These are phyloP conservation scores for Asterionellopsis glacialis DNA, from an alignment of 108 stramenopile genomes.

Conservation along the genomic window DNA sequence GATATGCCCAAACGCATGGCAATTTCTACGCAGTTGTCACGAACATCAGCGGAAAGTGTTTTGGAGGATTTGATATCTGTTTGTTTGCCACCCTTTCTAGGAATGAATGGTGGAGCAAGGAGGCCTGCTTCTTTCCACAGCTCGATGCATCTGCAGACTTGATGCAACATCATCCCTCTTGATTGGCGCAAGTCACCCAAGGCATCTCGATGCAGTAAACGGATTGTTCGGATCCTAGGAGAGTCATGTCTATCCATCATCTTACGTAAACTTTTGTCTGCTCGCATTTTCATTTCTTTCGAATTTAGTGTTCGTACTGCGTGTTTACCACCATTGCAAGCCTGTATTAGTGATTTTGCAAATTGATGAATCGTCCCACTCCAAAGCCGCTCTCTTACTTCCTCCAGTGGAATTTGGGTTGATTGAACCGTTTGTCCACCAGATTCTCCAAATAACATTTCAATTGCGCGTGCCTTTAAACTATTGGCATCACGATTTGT, in stretches of 20 bases:
- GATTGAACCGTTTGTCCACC: background rate
- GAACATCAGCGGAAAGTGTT: too few species aligned
- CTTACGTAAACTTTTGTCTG: conserved; percentile 19
- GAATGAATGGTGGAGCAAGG: conserved; percentile 20
- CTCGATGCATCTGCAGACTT: conserved; percentile 51
- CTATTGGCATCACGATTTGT: conserved; percentile 44
- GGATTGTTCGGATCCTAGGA: background rate
- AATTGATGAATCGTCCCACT: conserved; percentile 50
- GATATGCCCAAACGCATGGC: conserved; percentile 46
- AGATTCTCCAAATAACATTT: conserved; percentile 17
- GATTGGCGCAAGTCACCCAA: conserved; percentile 38
- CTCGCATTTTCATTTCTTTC: conserved; percentile 32
- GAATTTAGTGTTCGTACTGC: conserved; percentile 26
- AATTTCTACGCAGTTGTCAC: conserved; percentile 36
- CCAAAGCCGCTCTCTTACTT: conserved; percentile 29
- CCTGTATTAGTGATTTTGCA: conserved; percentile 25
- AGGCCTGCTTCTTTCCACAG: conserved; percentile 55
- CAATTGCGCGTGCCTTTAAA: conserved; percentile 31
- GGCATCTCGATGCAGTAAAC: conserved; percentile 27
- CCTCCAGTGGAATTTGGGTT: background rate
- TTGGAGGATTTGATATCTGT: background rate
- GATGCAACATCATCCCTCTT: conserved; percentile 26
- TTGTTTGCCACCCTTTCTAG: conserved; percentile 4
- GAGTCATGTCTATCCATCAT: conserved; percentile 8
- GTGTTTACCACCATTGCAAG: conserved; percentile 9